A percentile compares a stretch with the other conserved stretches of the same genome.
Conservation (phyloP, 2,329 filamentous ascomycete species). For the Ophiosphaerella herpotricha region DNA sequence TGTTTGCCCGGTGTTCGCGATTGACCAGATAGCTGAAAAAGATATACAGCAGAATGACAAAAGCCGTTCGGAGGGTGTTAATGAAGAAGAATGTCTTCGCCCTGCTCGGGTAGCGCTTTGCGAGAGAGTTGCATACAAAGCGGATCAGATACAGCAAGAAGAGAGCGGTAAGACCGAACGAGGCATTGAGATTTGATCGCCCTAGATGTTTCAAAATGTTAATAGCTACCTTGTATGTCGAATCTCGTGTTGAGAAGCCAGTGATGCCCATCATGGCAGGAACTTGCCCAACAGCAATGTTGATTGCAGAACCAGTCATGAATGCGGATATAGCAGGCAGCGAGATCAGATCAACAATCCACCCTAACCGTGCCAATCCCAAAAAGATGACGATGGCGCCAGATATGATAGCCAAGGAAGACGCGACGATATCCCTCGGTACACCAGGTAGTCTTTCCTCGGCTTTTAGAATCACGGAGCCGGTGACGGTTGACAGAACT, state of each 20-base stretch:
- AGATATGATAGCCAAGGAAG: slow-evolving; percentile 73
- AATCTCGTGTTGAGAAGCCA: slow-evolving; percentile 72
- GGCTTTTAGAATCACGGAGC: slow-evolving; percentile 73
- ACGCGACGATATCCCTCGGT: slow-evolving; percentile 51
- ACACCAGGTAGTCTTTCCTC: slow-evolving; percentile 51
- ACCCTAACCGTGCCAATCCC: slow-evolving; percentile 79
- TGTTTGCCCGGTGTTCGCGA: slow-evolving; percentile 51
- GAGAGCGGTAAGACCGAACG: slow-evolving; percentile 83
- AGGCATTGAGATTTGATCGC: slow-evolving; percentile 71
- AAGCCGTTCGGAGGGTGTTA: slow-evolving; percentile 87
- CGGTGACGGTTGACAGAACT: slow-evolving; percentile 89
- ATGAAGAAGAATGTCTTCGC: slow-evolving; percentile 84
- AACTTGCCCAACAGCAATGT: slow-evolving; percentile 83
- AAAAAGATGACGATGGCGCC: slow-evolving; percentile 81
- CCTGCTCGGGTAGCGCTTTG: slow-evolving; percentile 69
- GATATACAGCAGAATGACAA: slow-evolving; percentile 90
- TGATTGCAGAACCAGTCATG: slow-evolving; percentile 96
- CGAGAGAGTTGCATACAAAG: slow-evolving; percentile 64
- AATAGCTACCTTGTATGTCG: slow-evolving; percentile 84
- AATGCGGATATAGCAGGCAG: slow-evolving; percentile 90
- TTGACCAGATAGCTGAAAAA: slow-evolving; percentile 88
- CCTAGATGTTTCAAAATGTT: slow-evolving; percentile 74
- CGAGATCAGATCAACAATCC: slow-evolving; percentile 93
- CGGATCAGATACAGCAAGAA: slow-evolving; percentile 74
- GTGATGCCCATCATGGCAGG: slow-evolving; percentile 80